A percentile compares a stretch with the other conserved stretches of the same genome.
Evolutionary conservation across 2,329 filamentous ascomycete genomes (phyloP).

Genomic region (Periconia digitata): DNA sequence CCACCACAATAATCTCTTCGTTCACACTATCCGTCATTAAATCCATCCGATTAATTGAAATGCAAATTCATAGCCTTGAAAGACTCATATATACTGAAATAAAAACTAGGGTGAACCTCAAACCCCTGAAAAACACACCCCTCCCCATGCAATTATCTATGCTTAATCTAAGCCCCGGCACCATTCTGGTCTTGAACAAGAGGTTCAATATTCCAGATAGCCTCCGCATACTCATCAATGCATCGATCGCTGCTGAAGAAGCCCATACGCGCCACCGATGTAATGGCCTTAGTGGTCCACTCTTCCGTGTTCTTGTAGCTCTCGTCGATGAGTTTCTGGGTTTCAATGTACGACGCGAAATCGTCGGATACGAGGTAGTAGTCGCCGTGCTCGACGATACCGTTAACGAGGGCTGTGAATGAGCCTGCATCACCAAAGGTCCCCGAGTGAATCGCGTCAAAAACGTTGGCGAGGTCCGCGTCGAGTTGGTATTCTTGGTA

Average conservation of each 20-base stretch:
- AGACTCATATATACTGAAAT: no score
- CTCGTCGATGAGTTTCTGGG: slow-evolving; percentile 87
- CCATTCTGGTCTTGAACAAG: slow-evolving; percentile 47
- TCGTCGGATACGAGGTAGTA: slow-evolving; percentile 98
- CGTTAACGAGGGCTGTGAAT: slow-evolving; percentile 81
- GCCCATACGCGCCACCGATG: slow-evolving; percentile 87
- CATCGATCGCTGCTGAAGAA: slow-evolving; percentile 96
- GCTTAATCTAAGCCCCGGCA: background rate
- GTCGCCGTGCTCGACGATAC: slow-evolving; percentile 89
- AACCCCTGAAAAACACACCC: no score
- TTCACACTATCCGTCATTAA: no score
- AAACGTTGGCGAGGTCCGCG: slow-evolving; percentile 75
- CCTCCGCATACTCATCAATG: slow-evolving; percentile 96
- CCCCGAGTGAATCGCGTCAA: slow-evolving; percentile 75
- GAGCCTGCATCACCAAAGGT: slow-evolving; percentile 77
- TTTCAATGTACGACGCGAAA: slow-evolving; percentile 92
- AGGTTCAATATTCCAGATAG: slow-evolving; percentile 96
- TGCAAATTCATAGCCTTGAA: no score
- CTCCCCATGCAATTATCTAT: no score
- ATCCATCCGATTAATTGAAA: no score
- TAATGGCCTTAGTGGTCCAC: slow-evolving; percentile 90
- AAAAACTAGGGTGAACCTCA: no score
- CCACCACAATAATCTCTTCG: no score
- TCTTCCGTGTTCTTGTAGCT: slow-evolving; percentile 89
- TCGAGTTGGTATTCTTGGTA: slow-evolving; percentile 82